These are phyloP conservation scores for Xerocomellus intermedius DNA, from an alignment of 768 basidiomycete species.

Conservation along the genomic window DNA sequence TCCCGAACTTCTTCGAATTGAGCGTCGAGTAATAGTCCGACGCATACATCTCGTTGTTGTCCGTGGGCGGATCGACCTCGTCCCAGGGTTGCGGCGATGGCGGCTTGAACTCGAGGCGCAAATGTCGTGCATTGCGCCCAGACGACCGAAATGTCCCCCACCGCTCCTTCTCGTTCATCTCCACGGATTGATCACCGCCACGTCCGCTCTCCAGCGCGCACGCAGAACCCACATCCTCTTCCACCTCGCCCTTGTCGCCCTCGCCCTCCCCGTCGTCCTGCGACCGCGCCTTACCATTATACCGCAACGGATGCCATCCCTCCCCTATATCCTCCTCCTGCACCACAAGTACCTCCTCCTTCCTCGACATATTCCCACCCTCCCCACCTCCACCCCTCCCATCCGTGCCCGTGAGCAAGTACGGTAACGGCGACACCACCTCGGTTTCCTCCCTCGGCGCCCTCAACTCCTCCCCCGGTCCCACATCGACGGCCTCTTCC, in stretches of 20 bases:
- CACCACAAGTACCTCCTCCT: constrained; percentile 20
- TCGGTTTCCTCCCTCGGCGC: constrained; percentile 7
- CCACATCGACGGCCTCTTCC: not conserved
- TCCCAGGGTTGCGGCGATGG: constrained; percentile 71
- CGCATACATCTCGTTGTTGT: constrained; percentile 32
- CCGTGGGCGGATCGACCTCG: constrained; percentile 46
- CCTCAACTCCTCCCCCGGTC: not conserved
- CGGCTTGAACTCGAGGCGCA: constrained; percentile 49
- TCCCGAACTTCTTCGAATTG: constrained; percentile 42
- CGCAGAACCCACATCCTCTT: constrained; percentile 15
- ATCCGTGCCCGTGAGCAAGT: constrained; percentile 28
- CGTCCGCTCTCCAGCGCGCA: constrained; percentile 12
- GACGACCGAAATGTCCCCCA: constrained; percentile 21
- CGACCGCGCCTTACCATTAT: constrained; percentile 8
- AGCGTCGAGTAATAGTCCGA: constrained; percentile 44
- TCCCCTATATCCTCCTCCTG: constrained; percentile 27
- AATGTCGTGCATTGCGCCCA: constrained; percentile 39
- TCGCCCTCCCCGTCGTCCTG: constrained; percentile 3
- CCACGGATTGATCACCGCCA: constrained; percentile 6
- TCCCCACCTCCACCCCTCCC: constrained; percentile 7
- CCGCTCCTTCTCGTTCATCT: constrained; percentile 28
- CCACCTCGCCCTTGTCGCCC: constrained; percentile 3
- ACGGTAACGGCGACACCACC: constrained; percentile 33
- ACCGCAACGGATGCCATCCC: constrained; percentile 28
- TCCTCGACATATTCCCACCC: constrained; percentile 9